Evolutionary conservation across 2,329 filamentous ascomycete genomes (phyloP).

Genomic region (Ceratocystis papillata): DNA sequence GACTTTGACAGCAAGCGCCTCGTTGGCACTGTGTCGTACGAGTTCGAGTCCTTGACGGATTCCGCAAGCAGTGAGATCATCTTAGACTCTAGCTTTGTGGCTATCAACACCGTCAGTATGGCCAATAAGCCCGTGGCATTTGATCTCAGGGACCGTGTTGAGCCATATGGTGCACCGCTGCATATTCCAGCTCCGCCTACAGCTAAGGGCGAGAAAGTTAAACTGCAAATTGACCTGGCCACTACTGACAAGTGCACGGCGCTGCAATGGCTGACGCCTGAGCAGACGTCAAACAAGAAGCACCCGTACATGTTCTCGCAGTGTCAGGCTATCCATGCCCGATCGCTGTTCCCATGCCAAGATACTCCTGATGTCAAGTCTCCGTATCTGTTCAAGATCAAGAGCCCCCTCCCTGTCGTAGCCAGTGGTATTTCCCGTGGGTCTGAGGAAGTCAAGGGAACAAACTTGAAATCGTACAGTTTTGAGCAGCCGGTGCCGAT

Average conservation of each 20-base stretch:
- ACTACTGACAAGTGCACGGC: slow-evolving; percentile 86
- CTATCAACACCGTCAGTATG: slow-evolving; percentile 60
- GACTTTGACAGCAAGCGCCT: slow-evolving; percentile 73
- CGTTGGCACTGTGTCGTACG: slow-evolving; percentile 63
- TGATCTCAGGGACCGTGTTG: slow-evolving; percentile 56
- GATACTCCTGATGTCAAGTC: slow-evolving; percentile 96
- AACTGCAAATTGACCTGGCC: slow-evolving; percentile 55
- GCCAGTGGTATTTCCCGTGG: slow-evolving; percentile 64
- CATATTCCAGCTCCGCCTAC: slow-evolving; percentile 48
- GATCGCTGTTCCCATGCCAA: slow-evolving; percentile 91
- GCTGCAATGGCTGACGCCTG: slow-evolving; percentile 87
- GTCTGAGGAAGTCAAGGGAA: slow-evolving; percentile 38
- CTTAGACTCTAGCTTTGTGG: slow-evolving; percentile 76
- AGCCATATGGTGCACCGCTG: slow-evolving; percentile 65
- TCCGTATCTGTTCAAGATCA: slow-evolving; percentile 82
- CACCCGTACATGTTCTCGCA: slow-evolving; percentile 97
- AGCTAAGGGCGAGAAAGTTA: slow-evolving; percentile 44
- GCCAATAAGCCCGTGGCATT: slow-evolving; percentile 54
- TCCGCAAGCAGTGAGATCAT: slow-evolving; percentile 64
- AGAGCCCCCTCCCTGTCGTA: slow-evolving; percentile 77
- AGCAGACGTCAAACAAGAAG: slow-evolving; percentile 90
- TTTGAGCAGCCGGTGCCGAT: slow-evolving; percentile 90
- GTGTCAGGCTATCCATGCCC: slow-evolving; percentile 90
- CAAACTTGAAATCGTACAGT: slow-evolving; percentile 57
- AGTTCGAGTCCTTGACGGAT: slow-evolving; percentile 66